phyloP scores from a whole-genome alignment of 1,284 basidiomycete genomes.

The Irpex sp. region DNA sequence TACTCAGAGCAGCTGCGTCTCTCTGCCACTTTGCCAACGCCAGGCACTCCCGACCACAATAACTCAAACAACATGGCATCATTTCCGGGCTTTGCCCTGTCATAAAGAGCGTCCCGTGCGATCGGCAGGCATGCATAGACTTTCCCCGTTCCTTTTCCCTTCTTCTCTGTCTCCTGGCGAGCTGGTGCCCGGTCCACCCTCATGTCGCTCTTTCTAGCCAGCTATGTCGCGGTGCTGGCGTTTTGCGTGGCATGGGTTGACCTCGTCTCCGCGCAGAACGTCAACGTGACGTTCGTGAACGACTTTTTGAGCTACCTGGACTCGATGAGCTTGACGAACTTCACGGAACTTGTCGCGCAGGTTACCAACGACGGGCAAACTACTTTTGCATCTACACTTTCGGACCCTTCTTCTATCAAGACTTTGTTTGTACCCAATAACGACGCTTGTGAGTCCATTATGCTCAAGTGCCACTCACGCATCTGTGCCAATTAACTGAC shows the following conservation, averaged over 20 bases:
- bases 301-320: constrained; percentile 1
- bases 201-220: background rate
- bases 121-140: background rate
- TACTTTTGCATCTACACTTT: background rate
- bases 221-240: background rate
- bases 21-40: background rate
- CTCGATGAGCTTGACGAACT: constrained; percentile 3
- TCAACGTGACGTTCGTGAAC: background rate
- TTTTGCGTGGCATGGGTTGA: background rate
- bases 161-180: constrained; percentile 6
- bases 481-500: no score
- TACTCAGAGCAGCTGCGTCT: background rate
- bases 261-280: background rate
- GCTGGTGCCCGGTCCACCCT: background rate
- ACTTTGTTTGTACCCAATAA: constrained; percentile 11
- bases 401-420: background rate
- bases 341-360: constrained; percentile 5
- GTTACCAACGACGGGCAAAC: background rate
- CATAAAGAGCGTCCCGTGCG: background rate
- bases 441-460: constrained; percentile 6
- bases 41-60: background rate
- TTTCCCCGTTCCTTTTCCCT: background rate
- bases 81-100: background rate
- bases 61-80: background rate
- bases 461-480: no score